Percentiles rank a stretch among this genome's conserved stretches.
phyloP scores from a whole-genome alignment of 495 filamentous ascomycete genomes.

The Penicillium verhagenii region DNA sequence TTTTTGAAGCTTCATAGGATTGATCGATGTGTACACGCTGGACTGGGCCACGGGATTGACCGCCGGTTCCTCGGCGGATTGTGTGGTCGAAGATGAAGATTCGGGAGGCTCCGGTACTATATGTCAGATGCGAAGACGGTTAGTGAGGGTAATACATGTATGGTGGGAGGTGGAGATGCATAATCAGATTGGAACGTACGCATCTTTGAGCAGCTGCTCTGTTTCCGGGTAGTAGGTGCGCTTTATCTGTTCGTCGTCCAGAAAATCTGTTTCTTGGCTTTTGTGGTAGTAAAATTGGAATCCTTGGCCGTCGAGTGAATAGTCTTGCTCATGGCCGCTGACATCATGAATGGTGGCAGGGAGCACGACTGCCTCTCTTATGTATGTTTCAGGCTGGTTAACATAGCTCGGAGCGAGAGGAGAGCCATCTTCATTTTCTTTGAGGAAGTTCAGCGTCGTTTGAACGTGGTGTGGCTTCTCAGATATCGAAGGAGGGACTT shows the following conservation, averaged over 20 bases:
- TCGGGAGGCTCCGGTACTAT: conserved; percentile 50
- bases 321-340: conserved; percentile 48
- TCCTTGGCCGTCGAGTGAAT: conserved; percentile 46
- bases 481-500: conserved; percentile 8
- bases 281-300: conserved; percentile 52
- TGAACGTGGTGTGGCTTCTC: conserved; percentile 48
- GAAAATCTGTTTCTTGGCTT: conserved; percentile 48
- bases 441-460: conserved; percentile 59
- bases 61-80: conserved; percentile 53
- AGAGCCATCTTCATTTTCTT: conserved; percentile 58
- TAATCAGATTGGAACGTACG: conserved; percentile 27
- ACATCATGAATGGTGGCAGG: conserved; percentile 45
- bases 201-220: conserved; percentile 64
- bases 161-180: not conserved
- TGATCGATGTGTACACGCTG: conserved; percentile 73
- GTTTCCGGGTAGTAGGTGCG: conserved; percentile 63
- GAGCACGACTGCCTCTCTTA: conserved; percentile 35
- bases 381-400: conserved; percentile 50
- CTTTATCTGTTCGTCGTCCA: conserved; percentile 69
- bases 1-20: conserved; percentile 56
- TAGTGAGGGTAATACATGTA: not conserved
- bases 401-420: conserved; percentile 50
- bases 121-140: not conserved
- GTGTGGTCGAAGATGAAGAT: conserved; percentile 78
- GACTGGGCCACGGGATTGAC: conserved; percentile 57